Evolutionary conservation across 164 flowering plant genomes (phyloP).

Genomic region (Magnolia kwangsiensis): DNA sequence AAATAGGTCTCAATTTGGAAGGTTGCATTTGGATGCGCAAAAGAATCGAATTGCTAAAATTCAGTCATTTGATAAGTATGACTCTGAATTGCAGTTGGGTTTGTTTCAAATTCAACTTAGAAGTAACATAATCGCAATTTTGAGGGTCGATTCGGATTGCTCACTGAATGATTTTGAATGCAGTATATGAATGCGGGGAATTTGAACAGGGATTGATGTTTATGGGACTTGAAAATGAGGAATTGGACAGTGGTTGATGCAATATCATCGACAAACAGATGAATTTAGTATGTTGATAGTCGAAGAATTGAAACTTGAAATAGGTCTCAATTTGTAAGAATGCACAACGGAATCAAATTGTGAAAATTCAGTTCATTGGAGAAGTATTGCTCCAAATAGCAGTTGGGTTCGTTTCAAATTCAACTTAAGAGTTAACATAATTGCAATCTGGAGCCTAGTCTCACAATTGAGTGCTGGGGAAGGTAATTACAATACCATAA

Average conservation of each 20-base stretch:
- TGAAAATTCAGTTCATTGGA: too few species aligned
- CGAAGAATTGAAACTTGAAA: neutral
- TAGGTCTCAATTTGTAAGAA: neutral
- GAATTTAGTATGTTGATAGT: neutral
- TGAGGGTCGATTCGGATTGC: neutral
- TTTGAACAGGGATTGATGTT: neutral
- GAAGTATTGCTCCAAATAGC: neutral
- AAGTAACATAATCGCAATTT: neutral
- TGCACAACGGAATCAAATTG: too few species aligned
- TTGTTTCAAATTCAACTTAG: neutral
- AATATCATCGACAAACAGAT: neutral
- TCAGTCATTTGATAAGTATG: too few species aligned
- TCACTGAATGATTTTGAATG: too few species aligned
- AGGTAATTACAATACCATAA: too few species aligned
- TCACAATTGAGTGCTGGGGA: neutral
- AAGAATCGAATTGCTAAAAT: too few species aligned
- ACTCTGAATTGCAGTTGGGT: neutral
- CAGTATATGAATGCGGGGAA: neutral
- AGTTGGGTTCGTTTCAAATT: neutral
- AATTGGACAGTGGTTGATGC: neutral
- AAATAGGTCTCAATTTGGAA: neutral
- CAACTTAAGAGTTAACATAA: neutral
- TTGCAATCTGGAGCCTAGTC: neutral
- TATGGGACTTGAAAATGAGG: neutral
- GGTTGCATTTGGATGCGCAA: too few species aligned